Conservation (phyloP, 1,139 yeast genomes). For the Pichia norvegensis region DNA sequence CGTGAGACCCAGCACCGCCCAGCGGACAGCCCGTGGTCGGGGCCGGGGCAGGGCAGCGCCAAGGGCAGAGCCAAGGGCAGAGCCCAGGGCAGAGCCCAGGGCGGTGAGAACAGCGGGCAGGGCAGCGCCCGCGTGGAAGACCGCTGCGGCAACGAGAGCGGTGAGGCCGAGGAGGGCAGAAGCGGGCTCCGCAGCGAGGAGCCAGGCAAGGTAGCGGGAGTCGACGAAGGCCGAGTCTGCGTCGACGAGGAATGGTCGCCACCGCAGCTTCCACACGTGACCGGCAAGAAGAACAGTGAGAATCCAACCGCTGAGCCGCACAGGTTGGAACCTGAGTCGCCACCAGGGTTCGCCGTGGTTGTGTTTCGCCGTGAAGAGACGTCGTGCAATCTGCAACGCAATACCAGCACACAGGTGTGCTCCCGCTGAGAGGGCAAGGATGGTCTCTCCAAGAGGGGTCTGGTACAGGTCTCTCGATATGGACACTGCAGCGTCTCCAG, state of each 20-base stretch:
- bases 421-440: conserved; percentile 38
- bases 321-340: neutral
- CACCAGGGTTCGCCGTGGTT: neutral
- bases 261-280: conserved; percentile 45
- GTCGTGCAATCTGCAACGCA: conserved; percentile 29
- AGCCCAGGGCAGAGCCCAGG: neutral
- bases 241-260: conserved; percentile 44
- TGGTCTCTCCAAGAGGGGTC: conserved; percentile 39
- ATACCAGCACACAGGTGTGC: conserved; percentile 52
- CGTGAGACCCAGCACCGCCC: neutral
- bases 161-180: conserved; percentile 9
- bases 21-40: neutral
- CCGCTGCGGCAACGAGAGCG: conserved; percentile 22
- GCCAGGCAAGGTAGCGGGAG: conserved; percentile 41
- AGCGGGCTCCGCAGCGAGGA: neutral
- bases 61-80: neutral
- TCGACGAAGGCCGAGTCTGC: conserved; percentile 59
- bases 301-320: conserved; percentile 14
- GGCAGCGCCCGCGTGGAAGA: conserved; percentile 33
- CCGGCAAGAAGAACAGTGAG: conserved; percentile 38
- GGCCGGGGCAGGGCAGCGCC: neutral
- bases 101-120: neutral
- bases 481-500: conserved; percentile 51
- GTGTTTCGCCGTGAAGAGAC: neutral
- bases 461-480: conserved; percentile 60